Percentiles rank a stretch among this genome's conserved stretches.
These are phyloP conservation scores for Auricularia heimuer DNA, from an alignment of 768 basidiomycete species.

Conservation along the genomic window DNA sequence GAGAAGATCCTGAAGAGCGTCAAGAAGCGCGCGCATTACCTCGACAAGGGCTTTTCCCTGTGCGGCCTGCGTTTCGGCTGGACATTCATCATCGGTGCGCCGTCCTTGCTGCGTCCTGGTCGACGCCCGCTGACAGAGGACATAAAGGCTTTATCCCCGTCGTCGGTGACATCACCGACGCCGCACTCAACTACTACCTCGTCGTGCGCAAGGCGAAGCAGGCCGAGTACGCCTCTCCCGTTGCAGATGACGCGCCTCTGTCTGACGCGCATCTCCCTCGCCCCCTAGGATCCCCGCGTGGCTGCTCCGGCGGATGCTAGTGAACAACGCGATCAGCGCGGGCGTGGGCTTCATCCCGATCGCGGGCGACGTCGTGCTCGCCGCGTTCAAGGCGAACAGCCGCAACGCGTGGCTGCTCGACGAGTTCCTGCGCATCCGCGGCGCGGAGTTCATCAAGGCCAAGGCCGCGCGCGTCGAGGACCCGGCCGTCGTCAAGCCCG, in stretches of 20 bases:
- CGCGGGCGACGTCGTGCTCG: constrained; percentile 67
- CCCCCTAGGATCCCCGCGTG: constrained; percentile 37
- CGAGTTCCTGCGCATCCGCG: constrained; percentile 71
- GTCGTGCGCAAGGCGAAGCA: constrained; percentile 66
- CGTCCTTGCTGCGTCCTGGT: background rate
- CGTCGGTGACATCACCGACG: constrained; percentile 56
- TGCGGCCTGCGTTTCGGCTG: constrained; percentile 81
- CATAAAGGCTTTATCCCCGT: constrained; percentile 51
- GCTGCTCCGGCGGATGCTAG: constrained; percentile 63
- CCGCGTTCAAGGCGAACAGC: constrained; percentile 78
- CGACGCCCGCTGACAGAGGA: too few relatives aligned
- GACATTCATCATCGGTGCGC: constrained; percentile 54
- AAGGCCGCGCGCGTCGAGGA: constrained; percentile 14
- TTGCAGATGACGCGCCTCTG: background rate
- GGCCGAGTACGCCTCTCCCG: constrained; percentile 42
- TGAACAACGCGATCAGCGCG: constrained; percentile 65
- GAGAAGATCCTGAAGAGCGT: constrained; percentile 64
- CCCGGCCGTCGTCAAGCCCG: constrained; percentile 43
- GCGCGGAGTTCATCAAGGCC: constrained; percentile 54
- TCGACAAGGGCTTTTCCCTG: constrained; percentile 78
- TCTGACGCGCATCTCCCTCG: background rate
- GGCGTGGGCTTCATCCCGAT: constrained; percentile 59
- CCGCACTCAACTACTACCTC: constrained; percentile 60
- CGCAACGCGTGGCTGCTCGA: constrained; percentile 82
- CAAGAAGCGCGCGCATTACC: constrained; percentile 66